A percentile compares a stretch with the other conserved stretches of the same genome.
Conservation (phyloP, 257 asterid genomes). For the Penstemon davidsonii region DNA sequence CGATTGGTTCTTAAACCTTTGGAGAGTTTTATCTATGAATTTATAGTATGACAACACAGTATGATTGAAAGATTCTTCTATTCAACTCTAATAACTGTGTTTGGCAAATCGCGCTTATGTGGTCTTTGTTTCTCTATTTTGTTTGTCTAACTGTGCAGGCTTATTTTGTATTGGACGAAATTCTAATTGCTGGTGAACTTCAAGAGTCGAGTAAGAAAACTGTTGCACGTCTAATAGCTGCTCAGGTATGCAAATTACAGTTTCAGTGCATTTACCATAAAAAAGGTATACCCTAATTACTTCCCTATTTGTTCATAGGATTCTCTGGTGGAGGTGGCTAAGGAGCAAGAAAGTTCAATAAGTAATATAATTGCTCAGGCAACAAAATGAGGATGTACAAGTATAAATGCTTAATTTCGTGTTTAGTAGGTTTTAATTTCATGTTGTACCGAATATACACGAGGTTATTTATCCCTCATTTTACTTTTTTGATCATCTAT, state of each 20-base stretch:
- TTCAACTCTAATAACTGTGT: not conserved
- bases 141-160: slow-evolving; percentile 53
- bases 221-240: slow-evolving; percentile 93
- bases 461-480: no score
- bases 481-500: no score
- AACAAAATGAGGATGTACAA: slow-evolving; percentile 16
- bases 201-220: slow-evolving; percentile 99
- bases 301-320: not conserved
- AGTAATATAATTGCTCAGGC: slow-evolving; percentile 24
- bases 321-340: slow-evolving; percentile 21
- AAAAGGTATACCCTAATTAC: not conserved
- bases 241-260: slow-evolving; percentile 57
- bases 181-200: slow-evolving; percentile 95
- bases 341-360: slow-evolving; percentile 22
- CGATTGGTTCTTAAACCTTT: slow-evolving; percentile 1
- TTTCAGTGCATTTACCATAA: not conserved
- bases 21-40: not conserved
- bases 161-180: slow-evolving; percentile 87
- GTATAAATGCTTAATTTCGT: not conserved
- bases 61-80: no score
- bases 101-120: not conserved
- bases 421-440: not conserved
- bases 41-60: not conserved
- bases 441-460: no score
- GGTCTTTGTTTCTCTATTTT: slow-evolving; percentile 7